A percentile compares a stretch with the other conserved stretches of the same genome.
Conservation (phyloP, 352 stramenopile genomes). For the Pythium brassicae region DNA sequence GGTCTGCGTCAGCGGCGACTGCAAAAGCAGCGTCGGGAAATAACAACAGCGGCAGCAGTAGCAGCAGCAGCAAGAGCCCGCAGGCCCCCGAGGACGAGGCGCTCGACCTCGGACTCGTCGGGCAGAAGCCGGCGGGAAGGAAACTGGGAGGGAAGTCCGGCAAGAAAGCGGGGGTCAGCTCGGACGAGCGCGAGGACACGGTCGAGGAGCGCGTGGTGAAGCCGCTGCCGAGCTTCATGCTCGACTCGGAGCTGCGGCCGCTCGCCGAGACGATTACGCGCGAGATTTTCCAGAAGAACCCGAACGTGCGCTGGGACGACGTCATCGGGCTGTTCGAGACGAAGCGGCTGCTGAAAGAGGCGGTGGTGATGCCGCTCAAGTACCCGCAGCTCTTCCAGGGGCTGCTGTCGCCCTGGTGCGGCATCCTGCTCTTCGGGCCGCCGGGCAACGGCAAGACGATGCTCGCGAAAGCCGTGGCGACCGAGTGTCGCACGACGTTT, state of each 20-base stretch:
- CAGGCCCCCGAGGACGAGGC: conserved; percentile 34
- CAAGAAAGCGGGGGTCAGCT: conserved; percentile 26
- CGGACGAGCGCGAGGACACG: conserved; percentile 39
- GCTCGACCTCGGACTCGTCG: conserved; percentile 54
- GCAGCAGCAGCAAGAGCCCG: conserved; percentile 4
- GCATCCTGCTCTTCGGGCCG: conserved; percentile 85
- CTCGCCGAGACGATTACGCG: conserved; percentile 87
- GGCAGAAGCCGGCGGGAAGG: conserved; percentile 50
- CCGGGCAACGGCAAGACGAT: conserved; percentile 88
- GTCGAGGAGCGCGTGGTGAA: conserved; percentile 80
- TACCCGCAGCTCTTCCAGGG: conserved; percentile 95
- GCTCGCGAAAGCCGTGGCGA: conserved; percentile 82
- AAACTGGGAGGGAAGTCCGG: conserved; percentile 20
- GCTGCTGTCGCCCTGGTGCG: conserved; percentile 87
- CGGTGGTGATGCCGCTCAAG: conserved; percentile 93
- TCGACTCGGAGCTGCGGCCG: conserved; percentile 80
- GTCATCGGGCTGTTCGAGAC: conserved; percentile 89
- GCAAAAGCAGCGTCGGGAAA: background rate
- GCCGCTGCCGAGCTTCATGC: conserved; percentile 81
- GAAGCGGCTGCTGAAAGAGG: conserved; percentile 93
- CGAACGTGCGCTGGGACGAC: conserved; percentile 86
- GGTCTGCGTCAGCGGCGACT: background rate
- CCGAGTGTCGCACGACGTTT: conserved; percentile 83
- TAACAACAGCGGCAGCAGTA: conserved; percentile 8
- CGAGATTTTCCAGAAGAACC: conserved; percentile 92